phyloP scores from a whole-genome alignment of 345 rosid genomes.

The Melastoma malabathricum region DNA sequence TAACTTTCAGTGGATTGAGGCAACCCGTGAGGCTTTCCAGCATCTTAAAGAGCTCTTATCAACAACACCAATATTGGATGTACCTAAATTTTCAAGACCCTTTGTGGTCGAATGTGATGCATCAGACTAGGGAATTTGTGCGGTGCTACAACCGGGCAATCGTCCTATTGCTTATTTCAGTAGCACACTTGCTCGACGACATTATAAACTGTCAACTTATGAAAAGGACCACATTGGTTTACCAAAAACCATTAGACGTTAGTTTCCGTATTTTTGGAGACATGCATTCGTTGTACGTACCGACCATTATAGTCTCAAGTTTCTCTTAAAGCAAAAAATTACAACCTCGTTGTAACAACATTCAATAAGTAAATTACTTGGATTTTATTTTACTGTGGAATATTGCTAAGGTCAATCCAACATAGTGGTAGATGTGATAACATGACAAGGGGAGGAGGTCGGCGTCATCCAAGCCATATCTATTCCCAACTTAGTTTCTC shows the following conservation, averaged over 20 bases:
- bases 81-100: background rate
- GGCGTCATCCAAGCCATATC: background rate
- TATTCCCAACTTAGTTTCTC: background rate
- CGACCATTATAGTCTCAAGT: slow-evolving; percentile 3
- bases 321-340: background rate
- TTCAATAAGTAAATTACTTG: slow-evolving; percentile 7
- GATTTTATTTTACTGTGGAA: background rate
- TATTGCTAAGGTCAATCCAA: background rate
- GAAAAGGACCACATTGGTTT: too few species aligned
- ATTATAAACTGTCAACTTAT: too few species aligned
- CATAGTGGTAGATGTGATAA: background rate
- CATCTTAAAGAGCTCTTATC: background rate
- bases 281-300: background rate
- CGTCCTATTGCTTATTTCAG: too few species aligned
- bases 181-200: too few species aligned
- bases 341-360: background rate
- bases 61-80: background rate
- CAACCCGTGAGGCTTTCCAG: background rate
- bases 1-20: background rate
- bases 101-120: too few species aligned
- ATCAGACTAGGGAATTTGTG: too few species aligned
- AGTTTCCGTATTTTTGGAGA: too few species aligned
- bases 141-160: too few species aligned
- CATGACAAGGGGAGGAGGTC: background rate
- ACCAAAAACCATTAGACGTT: too few species aligned